Evolutionary conservation across 192 early-diverging fungal genomes (phyloP), one percentile per base, ranked within the genome.

Genomic region (Paraglomus brasilianum): DNA sequence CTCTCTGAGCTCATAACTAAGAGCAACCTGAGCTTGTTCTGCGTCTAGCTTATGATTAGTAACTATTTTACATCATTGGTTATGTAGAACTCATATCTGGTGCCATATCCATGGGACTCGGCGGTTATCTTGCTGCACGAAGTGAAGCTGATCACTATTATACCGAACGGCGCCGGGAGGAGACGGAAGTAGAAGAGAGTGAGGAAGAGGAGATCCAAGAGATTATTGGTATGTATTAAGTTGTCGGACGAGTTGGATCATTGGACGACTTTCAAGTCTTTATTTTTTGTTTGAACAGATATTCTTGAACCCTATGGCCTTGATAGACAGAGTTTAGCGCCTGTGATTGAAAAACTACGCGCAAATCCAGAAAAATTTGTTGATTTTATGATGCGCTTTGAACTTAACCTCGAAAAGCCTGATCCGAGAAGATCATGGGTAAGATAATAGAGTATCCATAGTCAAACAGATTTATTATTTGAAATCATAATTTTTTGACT

Each of bases 301-400:
- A 86, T 89, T 47, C 78, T 89, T 36, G 77, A 82, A 64, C 84
- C 82, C 45, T 89, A 89, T 68, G 88, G 88, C n/a, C 61, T 89
- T 1, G 76, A 78, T 52, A 61, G 77, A 4, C 59, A 70, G 6
- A 73, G 72, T 14, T 49, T 87, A 19, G 59, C 77, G 17, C 88
- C 88, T 17, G 39, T 89, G 36, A 72, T 89, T 45, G 67, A 69
- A 7, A 75, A 72, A n/a, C 76, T 89, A 47, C 70, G 72, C 42
- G 59, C 59, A 9, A 71, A 89, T 74, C 82, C 82, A 19, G 76
- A 79, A 15, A 75, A 80, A 53, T 86, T 83, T 80, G 85, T 89
- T 24, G 86, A 89, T 49, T 89, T 89, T 57, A 89, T 89, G 88
- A 89, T 89, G 88, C 79, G 83, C 53, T 86, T 87, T 72, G 86